Evolutionary conservation across 345 rosid genomes (phyloP), one percentile per base, ranked within the genome.

Genomic region (Zanthoxylum bungeanum): DNA sequence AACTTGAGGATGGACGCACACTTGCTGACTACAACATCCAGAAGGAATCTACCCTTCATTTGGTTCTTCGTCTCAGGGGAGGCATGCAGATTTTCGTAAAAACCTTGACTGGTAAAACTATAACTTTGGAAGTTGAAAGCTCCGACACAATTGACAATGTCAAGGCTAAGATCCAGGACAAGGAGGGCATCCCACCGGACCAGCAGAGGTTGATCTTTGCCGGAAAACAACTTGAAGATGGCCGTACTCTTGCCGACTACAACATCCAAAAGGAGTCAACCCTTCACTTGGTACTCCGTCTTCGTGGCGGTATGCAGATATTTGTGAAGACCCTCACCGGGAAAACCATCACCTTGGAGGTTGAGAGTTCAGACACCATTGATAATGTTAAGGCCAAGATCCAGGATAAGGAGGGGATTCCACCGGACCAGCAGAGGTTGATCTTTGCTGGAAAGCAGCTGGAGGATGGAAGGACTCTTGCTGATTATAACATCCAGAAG

Each of bases 31-130:
- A 75, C 52, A 75, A 75, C 28, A 75, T 75, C 0, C 78, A 75
- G 59, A 75, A 75, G 58, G 78, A 75, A 46, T 75, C 78, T 0
- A 75, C 78, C 1, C 70, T 75, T 19, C 79, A 75, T 5, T 60
- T 75, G 0, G 78, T 75, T 0, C 74, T 75, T 25, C 5, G 78
- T 10, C 44, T 75, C 0, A 40, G 78, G 4, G 78, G 78, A 0
- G 77, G 77, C 5, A 74, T 75, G 77, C 77, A 75, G 68, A 74
- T 74, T 4, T 74, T 74, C 36, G 77, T 74, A 2, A 74, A 74
- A 60, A 74, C 77, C 53, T 63, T 74, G 34, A 55, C 60, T 0
- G 60, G 60, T 30, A 25, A 55, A 17, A 55, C 60, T 30, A 25
- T 55, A 25, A 55, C 60, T 12, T 30, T 55, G 1, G 60, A 55